These are phyloP conservation scores for Penicillium thymicola DNA, from an alignment of 2,329 filamentous ascomycete genomes.

Conservation along the genomic window DNA sequence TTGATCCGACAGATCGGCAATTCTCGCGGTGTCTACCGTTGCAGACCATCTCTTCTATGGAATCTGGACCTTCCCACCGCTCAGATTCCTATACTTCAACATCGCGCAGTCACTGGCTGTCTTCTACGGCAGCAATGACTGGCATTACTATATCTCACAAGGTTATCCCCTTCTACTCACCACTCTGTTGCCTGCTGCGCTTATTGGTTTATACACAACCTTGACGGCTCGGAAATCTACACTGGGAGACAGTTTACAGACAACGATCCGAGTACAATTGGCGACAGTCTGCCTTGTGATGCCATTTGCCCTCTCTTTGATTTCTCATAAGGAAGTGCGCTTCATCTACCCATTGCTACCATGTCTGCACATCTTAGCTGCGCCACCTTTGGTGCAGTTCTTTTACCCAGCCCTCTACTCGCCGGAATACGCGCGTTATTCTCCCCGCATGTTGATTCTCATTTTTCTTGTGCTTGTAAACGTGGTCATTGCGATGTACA, in stretches of 20 bases:
- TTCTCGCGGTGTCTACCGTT: constrained; percentile 61
- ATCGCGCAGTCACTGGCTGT: constrained; percentile 80
- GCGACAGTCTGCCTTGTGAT: constrained; percentile 59
- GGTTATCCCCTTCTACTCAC: constrained; percentile 84
- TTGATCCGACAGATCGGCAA: constrained; percentile 43
- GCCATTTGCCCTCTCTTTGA: constrained; percentile 64
- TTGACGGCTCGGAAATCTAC: constrained; percentile 35
- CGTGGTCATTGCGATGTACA: constrained; percentile 67
- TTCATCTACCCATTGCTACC: constrained; percentile 94
- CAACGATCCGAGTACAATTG: constrained; percentile 52
- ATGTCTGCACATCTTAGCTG: constrained; percentile 75
- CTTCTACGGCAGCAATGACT: constrained; percentile 87
- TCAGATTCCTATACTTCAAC: constrained; percentile 88
- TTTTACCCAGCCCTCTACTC: constrained; percentile 51
- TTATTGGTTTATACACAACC: constrained; percentile 60
- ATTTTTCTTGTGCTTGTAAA: constrained; percentile 63
- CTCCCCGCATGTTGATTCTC: constrained; percentile 55
- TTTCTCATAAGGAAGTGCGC: constrained; percentile 94
- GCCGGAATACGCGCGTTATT: constrained; percentile 27
- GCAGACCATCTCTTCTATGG: constrained; percentile 79
- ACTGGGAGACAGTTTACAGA: constrained; percentile 30
- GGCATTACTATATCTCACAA: constrained; percentile 91
- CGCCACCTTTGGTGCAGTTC: constrained; percentile 63
- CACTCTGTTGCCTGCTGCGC: constrained; percentile 73
- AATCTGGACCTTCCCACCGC: constrained; percentile 81